Percentiles rank a stretch among this genome's conserved stretches.
phyloP scores from a whole-genome alignment of 2,329 filamentous ascomycete species.

The Colletotrichum liriopes region DNA sequence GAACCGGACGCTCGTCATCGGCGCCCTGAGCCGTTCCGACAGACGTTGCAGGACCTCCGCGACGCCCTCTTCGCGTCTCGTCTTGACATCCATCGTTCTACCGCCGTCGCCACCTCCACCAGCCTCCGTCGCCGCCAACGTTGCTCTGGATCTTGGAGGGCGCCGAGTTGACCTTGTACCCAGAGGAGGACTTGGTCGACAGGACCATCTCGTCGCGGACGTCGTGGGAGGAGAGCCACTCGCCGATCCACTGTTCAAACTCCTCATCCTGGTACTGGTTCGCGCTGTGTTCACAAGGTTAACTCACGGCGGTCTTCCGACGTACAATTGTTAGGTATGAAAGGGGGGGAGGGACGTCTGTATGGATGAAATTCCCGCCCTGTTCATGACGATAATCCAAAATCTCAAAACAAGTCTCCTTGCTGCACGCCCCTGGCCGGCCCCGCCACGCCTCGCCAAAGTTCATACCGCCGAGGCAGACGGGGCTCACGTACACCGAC shows the following conservation, averaged over 20 bases:
- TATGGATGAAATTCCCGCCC: conserved; percentile 80
- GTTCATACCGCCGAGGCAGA: conserved; percentile 68
- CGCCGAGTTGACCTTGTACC: conserved; percentile 55
- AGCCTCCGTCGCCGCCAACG: too few relatives aligned
- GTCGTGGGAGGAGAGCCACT: conserved; percentile 65
- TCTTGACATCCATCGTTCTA: too few relatives aligned
- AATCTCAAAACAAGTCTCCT: conserved; percentile 67
- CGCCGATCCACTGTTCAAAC: conserved; percentile 70
- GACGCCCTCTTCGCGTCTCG: too few relatives aligned
- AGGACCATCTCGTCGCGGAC: conserved; percentile 69
- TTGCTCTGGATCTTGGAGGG: too few relatives aligned
- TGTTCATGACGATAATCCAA: conserved; percentile 69
- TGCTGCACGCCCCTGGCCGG: conserved; percentile 67
- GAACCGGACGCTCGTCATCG: conserved; percentile 61
- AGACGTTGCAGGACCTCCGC: too few relatives aligned
- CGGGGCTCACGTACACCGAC: conserved; percentile 65
- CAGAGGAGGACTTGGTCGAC: conserved; percentile 70
- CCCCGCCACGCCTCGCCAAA: conserved; percentile 62
- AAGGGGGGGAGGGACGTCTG: conserved; percentile 45
- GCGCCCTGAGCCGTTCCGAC: too few relatives aligned
- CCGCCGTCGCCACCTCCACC: too few relatives aligned
- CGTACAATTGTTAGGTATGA: too few relatives aligned
- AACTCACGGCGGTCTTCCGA: not conserved
- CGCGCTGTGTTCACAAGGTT: conserved; percentile 46
- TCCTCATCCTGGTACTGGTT: conserved; percentile 72